Conservation (phyloP, 441 rosid genomes). For the Mallotus repandus region DNA sequence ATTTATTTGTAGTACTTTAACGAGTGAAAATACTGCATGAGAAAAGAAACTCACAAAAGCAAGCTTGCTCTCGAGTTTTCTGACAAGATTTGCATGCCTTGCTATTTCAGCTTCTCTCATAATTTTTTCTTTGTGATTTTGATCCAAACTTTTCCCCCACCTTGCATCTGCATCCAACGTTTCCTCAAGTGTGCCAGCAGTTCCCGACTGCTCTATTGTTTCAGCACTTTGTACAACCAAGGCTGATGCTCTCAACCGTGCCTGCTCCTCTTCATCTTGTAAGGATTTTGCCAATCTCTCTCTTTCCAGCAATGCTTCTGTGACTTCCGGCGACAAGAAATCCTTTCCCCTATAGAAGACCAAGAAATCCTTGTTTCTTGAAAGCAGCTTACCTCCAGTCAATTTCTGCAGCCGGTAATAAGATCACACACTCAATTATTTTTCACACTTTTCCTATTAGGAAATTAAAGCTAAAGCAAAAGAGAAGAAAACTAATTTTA, state of each 20-base stretch:
- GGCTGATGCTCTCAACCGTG: constrained; percentile 76
- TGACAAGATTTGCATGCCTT: constrained; percentile 60
- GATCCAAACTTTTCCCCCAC: constrained; percentile 74
- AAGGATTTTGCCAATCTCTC: constrained; percentile 68
- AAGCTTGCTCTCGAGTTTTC: constrained; percentile 76
- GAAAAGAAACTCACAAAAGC: constrained; percentile 58
- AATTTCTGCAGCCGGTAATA: constrained; percentile 58
- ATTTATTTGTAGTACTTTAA: background rate
- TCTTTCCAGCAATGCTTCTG: constrained; percentile 76
- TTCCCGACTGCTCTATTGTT: constrained; percentile 40
- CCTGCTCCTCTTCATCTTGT: constrained; percentile 92
- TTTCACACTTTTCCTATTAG: constrained; percentile 4
- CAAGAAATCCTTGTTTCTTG: constrained; percentile 85
- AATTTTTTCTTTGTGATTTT: constrained; percentile 47
- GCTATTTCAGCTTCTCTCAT: constrained; percentile 64
- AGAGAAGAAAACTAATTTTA: background rate
- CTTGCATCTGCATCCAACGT: constrained; percentile 77
- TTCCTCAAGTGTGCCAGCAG: constrained; percentile 83
- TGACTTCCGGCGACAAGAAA: constrained; percentile 72
- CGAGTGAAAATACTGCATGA: constrained; percentile 15
- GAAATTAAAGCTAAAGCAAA: background rate
- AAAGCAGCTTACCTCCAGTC: constrained; percentile 84
- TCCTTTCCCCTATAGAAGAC: constrained; percentile 94
- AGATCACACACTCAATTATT: constrained; percentile 22
- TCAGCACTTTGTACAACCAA: constrained; percentile 43